Conservation (phyloP, 768 basidiomycete species). For the Naematelia encephala region DNA sequence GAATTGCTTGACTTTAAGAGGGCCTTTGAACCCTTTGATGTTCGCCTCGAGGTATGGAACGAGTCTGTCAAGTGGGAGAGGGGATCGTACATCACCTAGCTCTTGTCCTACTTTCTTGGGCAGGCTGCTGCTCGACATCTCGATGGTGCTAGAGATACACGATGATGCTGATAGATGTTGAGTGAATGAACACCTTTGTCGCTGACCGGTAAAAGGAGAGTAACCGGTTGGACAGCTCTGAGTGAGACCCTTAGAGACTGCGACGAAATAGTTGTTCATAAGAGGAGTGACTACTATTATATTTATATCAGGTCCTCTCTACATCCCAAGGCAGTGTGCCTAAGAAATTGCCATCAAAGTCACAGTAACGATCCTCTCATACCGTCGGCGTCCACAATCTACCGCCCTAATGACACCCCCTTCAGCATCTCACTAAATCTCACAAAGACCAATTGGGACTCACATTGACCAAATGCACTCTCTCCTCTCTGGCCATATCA, state of each 20-base stretch:
- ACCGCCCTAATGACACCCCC: not conserved
- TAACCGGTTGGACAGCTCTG: too few relatives aligned
- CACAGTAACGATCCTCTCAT: not conserved
- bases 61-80: conserved; percentile 35
- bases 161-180: too few relatives aligned
- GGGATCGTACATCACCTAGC: conserved; percentile 27
- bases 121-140: too few relatives aligned
- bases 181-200: too few relatives aligned
- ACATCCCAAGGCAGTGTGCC: too few relatives aligned
- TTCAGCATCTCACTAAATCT: not conserved
- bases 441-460: not conserved
- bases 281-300: too few relatives aligned
- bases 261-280: not conserved
- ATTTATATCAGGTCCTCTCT: too few relatives aligned
- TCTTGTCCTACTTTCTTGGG: conserved; percentile 18
- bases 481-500: conserved; percentile 31
- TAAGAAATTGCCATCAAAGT: too few relatives aligned
- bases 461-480: conserved; percentile 27
- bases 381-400: not conserved
- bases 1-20: conserved; percentile 85
- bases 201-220: too few relatives aligned
- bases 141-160: too few relatives aligned
- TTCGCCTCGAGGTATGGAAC: conserved; percentile 58
- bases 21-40: conserved; percentile 60
- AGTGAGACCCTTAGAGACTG: too few relatives aligned